Evolutionary conservation across 2,329 filamentous ascomycete species (phyloP).

Genomic region (Trichoderma atrobrunneum): DNA sequence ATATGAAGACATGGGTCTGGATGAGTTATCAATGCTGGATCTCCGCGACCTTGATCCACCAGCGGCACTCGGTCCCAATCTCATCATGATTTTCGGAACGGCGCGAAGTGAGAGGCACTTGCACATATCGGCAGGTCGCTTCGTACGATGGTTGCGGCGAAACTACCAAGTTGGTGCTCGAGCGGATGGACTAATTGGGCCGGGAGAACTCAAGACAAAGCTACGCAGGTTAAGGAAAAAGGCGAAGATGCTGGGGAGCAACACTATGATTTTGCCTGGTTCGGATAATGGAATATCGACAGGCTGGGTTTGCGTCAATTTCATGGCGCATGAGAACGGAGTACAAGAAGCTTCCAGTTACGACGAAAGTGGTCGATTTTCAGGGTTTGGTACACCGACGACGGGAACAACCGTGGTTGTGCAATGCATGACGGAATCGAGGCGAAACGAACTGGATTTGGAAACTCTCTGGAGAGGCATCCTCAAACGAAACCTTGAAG

Average conservation of each 20-base stretch:
- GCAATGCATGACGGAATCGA: constrained; percentile 55
- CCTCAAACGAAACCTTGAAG: constrained; percentile 36
- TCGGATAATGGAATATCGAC: constrained; percentile 85
- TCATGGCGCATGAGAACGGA: constrained; percentile 66
- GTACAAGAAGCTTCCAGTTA: constrained; percentile 43
- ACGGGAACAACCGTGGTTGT: constrained; percentile 53
- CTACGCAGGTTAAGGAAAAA: constrained; percentile 75
- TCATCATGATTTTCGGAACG: constrained; percentile 90
- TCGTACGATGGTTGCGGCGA: constrained; percentile 79
- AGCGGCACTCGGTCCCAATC: constrained; percentile 79
- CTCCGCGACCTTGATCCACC: constrained; percentile 81
- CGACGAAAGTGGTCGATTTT: constrained; percentile 56
- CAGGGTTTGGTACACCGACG: constrained; percentile 68
- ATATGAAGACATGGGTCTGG: constrained; percentile 81
- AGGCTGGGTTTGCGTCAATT: constrained; percentile 94
- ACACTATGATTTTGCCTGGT: constrained; percentile 60
- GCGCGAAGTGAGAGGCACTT: constrained; percentile 91
- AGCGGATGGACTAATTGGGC: constrained; percentile 83
- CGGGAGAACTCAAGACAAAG: constrained; percentile 88
- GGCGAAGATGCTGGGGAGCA: constrained; percentile 74
- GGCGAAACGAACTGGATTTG: constrained; percentile 51
- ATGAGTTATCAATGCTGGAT: constrained; percentile 77
- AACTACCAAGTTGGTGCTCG: constrained; percentile 69
- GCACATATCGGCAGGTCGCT: constrained; percentile 84
- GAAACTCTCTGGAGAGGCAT: constrained; percentile 51